phyloP scores from a whole-genome alignment of 139 green algal genomes.

The Chlorella sorokiniana region DNA sequence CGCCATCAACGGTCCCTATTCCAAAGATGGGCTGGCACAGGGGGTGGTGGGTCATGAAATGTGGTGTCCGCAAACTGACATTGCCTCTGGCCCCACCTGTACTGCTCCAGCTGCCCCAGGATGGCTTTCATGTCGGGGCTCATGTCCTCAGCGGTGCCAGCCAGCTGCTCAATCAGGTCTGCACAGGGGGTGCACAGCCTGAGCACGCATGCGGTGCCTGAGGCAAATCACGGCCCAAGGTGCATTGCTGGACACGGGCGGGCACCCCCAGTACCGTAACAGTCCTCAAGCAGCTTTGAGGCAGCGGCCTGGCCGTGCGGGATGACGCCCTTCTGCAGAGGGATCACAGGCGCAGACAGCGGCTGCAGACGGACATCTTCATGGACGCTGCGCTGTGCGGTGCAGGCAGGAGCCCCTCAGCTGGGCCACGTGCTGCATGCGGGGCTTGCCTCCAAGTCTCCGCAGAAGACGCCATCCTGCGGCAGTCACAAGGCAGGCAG shows the following conservation, averaged over 20 bases:
- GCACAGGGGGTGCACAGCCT: neutral
- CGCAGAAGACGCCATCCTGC: constrained; percentile 26
- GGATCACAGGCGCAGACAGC: too few relatives aligned
- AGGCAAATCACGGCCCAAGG: neutral
- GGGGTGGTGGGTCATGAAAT: too few relatives aligned
- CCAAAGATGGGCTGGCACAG: too few relatives aligned
- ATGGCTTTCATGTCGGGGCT: neutral
- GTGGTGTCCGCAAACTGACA: too few relatives aligned
- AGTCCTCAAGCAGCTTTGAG: constrained; percentile 17
- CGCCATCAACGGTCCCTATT: too few relatives aligned
- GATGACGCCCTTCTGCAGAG: constrained; percentile 14
- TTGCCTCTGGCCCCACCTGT: constrained; percentile 19
- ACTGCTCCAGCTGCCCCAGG: constrained; percentile 1
- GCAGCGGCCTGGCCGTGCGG: constrained; percentile 19
- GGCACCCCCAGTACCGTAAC: constrained; percentile 10
- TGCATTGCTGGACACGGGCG: too few relatives aligned
- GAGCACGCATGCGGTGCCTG: neutral
- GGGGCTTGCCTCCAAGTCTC: constrained; percentile 1
- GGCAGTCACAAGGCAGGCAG: neutral
- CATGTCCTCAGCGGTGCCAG: constrained; percentile 13
- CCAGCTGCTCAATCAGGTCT: constrained; percentile 26
- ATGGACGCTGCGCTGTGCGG: too few relatives aligned
- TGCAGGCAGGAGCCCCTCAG: too few relatives aligned
- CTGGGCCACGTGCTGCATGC: neutral
- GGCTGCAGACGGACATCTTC: too few relatives aligned